Percentiles rank a stretch among this genome's conserved stretches.
These are phyloP conservation scores for Iberis pinnata DNA, from an alignment of 345 rosid species.

Conservation along the genomic window DNA sequence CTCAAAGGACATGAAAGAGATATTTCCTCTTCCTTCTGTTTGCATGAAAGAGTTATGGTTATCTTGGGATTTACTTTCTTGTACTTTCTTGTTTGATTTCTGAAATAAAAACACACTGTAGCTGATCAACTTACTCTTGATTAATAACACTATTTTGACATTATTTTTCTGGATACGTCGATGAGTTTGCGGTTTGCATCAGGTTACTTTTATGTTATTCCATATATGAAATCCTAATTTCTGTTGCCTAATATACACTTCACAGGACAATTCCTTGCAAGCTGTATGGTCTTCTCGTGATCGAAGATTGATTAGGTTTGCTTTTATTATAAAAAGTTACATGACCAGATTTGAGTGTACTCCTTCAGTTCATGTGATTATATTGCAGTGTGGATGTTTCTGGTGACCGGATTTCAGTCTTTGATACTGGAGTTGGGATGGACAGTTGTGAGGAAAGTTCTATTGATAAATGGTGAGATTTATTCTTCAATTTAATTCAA, in stretches of 20 bases:
- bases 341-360: no score
- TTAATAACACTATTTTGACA: background rate
- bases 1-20: background rate
- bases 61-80: background rate
- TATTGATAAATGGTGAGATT: conserved; percentile 57
- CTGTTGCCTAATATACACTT: conserved; percentile 8
- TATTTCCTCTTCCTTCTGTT: background rate
- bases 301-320: conserved; percentile 52
- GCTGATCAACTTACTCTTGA: background rate
- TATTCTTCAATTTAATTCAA: background rate
- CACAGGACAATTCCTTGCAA: conserved; percentile 78
- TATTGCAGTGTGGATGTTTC: conserved; percentile 45
- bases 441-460: conserved; percentile 52
- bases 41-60: background rate
- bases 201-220: conserved; percentile 4
- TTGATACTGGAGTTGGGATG: conserved; percentile 78
- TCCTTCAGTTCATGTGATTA: background rate
- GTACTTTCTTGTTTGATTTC: background rate
- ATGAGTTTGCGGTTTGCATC: background rate
- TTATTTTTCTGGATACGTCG: conserved; percentile 5
- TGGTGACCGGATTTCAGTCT: conserved; percentile 45
- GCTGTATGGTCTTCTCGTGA: conserved; percentile 53
- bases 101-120: background rate
- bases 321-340: background rate
- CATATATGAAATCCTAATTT: background rate